Evolutionary conservation across 1,139 yeast species (phyloP).

Genomic region (Hansenula anomala): DNA sequence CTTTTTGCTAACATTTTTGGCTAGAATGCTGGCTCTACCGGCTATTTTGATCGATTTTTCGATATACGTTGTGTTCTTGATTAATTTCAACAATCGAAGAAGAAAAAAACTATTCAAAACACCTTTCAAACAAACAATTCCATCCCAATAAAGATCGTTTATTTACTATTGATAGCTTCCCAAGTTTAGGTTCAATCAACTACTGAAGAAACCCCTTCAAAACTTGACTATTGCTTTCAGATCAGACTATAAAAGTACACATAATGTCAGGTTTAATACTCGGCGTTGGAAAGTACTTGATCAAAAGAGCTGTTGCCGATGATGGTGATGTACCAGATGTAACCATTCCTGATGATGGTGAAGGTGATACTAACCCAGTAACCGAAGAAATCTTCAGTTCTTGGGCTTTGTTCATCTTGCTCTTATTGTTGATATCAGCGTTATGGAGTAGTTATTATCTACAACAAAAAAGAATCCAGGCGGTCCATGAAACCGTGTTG

Average conservation of each 20-base stretch:
- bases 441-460: constrained; percentile 93
- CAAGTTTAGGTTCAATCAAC: too few species aligned
- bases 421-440: constrained; percentile 78
- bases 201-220: not conserved
- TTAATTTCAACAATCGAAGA: too few species aligned
- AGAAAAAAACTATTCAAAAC: too few species aligned
- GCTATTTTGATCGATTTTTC: not conserved
- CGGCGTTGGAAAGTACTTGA: constrained; percentile 14
- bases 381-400: constrained; percentile 94
- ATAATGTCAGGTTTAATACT: constrained; percentile 14
- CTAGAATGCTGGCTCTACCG: too few species aligned
- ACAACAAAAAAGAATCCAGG: constrained; percentile 87
- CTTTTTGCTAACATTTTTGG: too few species aligned
- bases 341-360: constrained; percentile 46
- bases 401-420: constrained; percentile 91
- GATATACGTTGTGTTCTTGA: too few species aligned
- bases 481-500: constrained; percentile 93
- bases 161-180: too few species aligned
- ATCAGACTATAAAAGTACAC: too few species aligned
- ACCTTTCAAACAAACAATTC: too few species aligned
- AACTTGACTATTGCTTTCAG: not conserved
- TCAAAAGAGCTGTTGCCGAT: constrained; percentile 18
- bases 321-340: constrained; percentile 19
- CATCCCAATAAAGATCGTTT: too few species aligned
- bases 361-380: constrained; percentile 78